Conservation (phyloP, 139 green algal species). For the Microglena sp. region DNA sequence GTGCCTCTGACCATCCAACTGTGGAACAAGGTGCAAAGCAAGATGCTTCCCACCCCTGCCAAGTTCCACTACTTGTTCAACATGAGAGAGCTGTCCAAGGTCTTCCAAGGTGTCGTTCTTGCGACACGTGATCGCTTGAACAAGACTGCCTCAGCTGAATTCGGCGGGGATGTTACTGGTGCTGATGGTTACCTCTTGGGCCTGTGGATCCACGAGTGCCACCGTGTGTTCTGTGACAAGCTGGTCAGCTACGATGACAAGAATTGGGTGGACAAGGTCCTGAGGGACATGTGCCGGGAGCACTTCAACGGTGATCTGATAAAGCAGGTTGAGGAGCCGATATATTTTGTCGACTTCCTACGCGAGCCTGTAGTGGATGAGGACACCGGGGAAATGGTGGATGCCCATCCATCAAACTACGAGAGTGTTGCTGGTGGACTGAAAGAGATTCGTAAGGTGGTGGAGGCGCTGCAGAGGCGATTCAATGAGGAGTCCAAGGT, state of each 20-base stretch:
- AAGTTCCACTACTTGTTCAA: constrained; percentile 97
- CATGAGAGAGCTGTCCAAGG: constrained; percentile 88
- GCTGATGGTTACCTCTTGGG: constrained; percentile 77
- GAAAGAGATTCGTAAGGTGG: constrained; percentile 45
- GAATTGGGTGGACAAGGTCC: constrained; percentile 59
- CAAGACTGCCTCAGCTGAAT: constrained; percentile 14
- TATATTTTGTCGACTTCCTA: constrained; percentile 92
- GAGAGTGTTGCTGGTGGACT: constrained; percentile 67
- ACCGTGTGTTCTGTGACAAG: constrained; percentile 87
- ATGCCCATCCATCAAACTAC: constrained; percentile 73
- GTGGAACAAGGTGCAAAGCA: constrained; percentile 67
- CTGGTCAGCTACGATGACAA: constrained; percentile 79
- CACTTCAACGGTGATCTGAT: constrained; percentile 52
- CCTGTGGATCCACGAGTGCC: constrained; percentile 89
- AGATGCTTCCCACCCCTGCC: constrained; percentile 87
- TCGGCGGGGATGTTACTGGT: constrained; percentile 59
- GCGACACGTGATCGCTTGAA: constrained; percentile 50
- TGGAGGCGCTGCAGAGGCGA: constrained; percentile 59
- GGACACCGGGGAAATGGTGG: constrained; percentile 50
- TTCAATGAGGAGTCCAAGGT: constrained; percentile 78
- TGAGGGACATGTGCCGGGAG: constrained; percentile 58
- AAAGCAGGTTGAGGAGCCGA: constrained; percentile 63
- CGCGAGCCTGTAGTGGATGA: constrained; percentile 71
- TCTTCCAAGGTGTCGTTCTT: constrained; percentile 85
- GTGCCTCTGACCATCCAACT: constrained; percentile 76